Percentiles rank a stretch among this genome's conserved stretches.
phyloP scores from a whole-genome alignment of 140 eudicot genomes.

The Cichorium intybus region DNA sequence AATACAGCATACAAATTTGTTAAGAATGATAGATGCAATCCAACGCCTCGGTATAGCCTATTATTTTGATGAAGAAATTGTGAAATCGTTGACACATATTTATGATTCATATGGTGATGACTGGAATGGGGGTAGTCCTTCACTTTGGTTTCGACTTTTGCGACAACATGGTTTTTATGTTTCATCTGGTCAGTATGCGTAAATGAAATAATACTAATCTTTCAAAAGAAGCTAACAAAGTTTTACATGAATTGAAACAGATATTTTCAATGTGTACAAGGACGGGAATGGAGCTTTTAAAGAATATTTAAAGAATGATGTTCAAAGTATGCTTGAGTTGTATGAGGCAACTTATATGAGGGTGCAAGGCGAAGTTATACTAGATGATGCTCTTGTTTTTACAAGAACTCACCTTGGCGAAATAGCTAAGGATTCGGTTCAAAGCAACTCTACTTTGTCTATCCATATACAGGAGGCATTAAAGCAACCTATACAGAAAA shows the following conservation, averaged over 20 bases:
- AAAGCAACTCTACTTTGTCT: background rate
- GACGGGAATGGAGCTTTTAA: background rate
- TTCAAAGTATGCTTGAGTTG: background rate
- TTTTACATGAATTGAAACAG: background rate
- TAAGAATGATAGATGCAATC: background rate
- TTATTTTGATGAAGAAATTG: slow-evolving; percentile 2
- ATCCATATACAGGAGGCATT: slow-evolving; percentile 1
- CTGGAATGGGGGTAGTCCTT: slow-evolving; percentile 7
- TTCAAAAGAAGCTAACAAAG: background rate
- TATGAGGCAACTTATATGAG: slow-evolving; percentile 20
- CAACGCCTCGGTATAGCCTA: too few species aligned
- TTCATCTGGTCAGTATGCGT: slow-evolving; percentile 24
- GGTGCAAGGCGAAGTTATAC: slow-evolving; percentile 21
- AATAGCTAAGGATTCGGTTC: background rate
- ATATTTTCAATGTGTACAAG: background rate
- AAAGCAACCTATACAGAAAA: too few species aligned
- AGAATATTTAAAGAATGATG: background rate
- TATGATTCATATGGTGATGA: background rate
- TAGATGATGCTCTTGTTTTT: slow-evolving; percentile 19
- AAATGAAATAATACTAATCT: background rate
- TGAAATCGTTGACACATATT: background rate
- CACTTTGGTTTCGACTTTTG: slow-evolving; percentile 38
- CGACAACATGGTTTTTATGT: slow-evolving; percentile 35
- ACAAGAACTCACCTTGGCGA: slow-evolving; percentile 11
- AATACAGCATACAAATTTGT: background rate